Evolutionary conservation across 441 rosid species (phyloP), one percentile per base, ranked within the genome.

Genomic region (Adansonia madagascariensis): DNA sequence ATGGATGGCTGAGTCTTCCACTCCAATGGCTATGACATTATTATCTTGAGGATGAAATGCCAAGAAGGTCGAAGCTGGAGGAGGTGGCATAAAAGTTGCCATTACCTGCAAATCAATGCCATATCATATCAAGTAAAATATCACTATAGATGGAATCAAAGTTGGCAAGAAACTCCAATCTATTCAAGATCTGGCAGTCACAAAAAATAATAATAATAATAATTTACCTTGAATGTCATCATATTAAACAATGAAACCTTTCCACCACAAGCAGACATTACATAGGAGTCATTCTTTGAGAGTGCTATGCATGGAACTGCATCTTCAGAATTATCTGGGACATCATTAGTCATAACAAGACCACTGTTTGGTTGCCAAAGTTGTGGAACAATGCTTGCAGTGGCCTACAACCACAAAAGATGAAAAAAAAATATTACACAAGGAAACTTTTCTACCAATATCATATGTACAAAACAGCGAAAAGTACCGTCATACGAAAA

Each of bases 11-110:
- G 89, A 82, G 80, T 86, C 89, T 70, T 82, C 87, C 85, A 82
- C 82, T 76, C 89, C 89, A 50, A 86, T 79, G 8, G 87, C 87
- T 63, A 84, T 81, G 75, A 86, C 78, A 79, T 86, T 86, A 63
- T 86, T 86, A 74, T 86, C 89, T 73, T 79, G 84, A 11, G 89
- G 89, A 77, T 84, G 89, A 72, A 86, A 84, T 7, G 87, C 89
- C 12, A 86, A 77, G 67, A 80, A 86, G 66, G 89, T 84, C 10
- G 89, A 82, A 67, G 87, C 84, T 39, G 87, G 89, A 8, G 87
- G 89, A 8, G 89, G 89, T 52, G 82, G 69, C 86, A 82, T 86
- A 77, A 84, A 86, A 15, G 86, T 86, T 43, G 89, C 84, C 86
- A 86, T 84, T 22, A 86, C 87, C 89, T 86, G 74, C 74, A 75